Conservation (phyloP, 1,284 basidiomycete species). For the Sporisorium scitamineum region DNA sequence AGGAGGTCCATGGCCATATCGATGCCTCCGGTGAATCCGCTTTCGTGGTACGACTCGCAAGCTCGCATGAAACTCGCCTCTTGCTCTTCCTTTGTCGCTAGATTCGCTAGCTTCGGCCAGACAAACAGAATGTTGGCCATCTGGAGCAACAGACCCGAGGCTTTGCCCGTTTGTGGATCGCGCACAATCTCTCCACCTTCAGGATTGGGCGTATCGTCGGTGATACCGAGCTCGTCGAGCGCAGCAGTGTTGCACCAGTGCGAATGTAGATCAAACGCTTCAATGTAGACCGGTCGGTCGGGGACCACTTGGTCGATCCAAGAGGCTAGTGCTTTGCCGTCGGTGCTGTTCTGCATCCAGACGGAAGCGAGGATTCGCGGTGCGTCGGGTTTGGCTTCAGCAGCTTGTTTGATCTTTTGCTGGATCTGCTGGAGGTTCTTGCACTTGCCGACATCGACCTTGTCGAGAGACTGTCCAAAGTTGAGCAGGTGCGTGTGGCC, state of each 20-base stretch:
- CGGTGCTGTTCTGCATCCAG: slow-evolving; percentile 51
- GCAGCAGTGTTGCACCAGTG: slow-evolving; percentile 48
- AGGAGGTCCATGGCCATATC: slow-evolving; percentile 43
- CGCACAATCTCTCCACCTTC: slow-evolving; percentile 47
- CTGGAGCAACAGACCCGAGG: slow-evolving; percentile 42
- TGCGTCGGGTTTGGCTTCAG: slow-evolving; percentile 36
- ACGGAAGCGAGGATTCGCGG: slow-evolving; percentile 35
- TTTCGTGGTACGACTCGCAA: slow-evolving; percentile 33
- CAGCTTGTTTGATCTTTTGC: slow-evolving; percentile 32
- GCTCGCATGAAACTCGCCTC: slow-evolving; percentile 33
- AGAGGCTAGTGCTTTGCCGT: slow-evolving; percentile 31
- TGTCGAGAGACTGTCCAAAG: slow-evolving; percentile 50
- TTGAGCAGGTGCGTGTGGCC: slow-evolving; percentile 48
- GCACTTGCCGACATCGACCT: slow-evolving; percentile 44
- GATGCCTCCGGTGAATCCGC: slow-evolving; percentile 45
- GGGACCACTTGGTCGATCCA: slow-evolving; percentile 44
- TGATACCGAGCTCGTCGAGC: slow-evolving; percentile 45
- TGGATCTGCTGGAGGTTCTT: slow-evolving; percentile 45
- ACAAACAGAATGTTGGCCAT: slow-evolving; percentile 45
- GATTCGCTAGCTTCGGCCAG: slow-evolving; percentile 31
- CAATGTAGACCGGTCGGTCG: slow-evolving; percentile 45
- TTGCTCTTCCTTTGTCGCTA: slow-evolving; percentile 30
- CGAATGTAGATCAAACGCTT: slow-evolving; percentile 44
- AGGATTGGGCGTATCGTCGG: slow-evolving; percentile 35
- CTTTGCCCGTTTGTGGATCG: slow-evolving; percentile 29